Evolutionary conservation across 208 protist species (phyloP).

Genomic region (Trichomonas tenax): DNA sequence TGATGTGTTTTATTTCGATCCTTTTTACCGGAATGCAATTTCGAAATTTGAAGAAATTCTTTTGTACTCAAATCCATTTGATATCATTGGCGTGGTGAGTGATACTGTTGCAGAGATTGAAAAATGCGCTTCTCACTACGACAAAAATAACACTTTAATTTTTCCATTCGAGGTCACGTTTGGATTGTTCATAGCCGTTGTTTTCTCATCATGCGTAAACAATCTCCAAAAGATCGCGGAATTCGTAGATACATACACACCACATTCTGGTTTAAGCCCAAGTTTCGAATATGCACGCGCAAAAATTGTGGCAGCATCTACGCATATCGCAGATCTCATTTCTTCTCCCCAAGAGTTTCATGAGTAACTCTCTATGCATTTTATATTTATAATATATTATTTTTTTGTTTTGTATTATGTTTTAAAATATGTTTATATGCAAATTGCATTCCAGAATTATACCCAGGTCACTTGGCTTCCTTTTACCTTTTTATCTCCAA

Average conservation of each 20-base stretch:
- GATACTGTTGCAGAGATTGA: background rate
- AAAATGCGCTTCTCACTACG: background rate
- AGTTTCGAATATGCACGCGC: background rate
- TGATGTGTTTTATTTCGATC: background rate
- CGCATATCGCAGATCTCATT: background rate
- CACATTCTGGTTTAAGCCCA: background rate
- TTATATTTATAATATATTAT: too few relatives aligned
- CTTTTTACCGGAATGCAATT: background rate
- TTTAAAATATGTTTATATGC: too few relatives aligned
- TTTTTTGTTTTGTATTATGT: too few relatives aligned
- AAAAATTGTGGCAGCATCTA: background rate
- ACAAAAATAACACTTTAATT: background rate
- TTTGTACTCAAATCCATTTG: background rate
- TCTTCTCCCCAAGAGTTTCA: too few relatives aligned
- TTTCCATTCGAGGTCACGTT: slow-evolving; percentile 6
- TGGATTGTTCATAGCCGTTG: background rate
- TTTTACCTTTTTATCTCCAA: too few relatives aligned
- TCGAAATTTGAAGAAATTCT: background rate
- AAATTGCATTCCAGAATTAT: too few relatives aligned
- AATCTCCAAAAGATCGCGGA: background rate
- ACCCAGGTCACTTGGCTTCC: too few relatives aligned
- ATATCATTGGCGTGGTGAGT: background rate
- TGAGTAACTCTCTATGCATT: too few relatives aligned
- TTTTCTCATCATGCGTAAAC: background rate
- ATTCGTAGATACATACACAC: background rate